phyloP scores from a whole-genome alignment of 345 rosid species.

The Citrus maxima region DNA sequence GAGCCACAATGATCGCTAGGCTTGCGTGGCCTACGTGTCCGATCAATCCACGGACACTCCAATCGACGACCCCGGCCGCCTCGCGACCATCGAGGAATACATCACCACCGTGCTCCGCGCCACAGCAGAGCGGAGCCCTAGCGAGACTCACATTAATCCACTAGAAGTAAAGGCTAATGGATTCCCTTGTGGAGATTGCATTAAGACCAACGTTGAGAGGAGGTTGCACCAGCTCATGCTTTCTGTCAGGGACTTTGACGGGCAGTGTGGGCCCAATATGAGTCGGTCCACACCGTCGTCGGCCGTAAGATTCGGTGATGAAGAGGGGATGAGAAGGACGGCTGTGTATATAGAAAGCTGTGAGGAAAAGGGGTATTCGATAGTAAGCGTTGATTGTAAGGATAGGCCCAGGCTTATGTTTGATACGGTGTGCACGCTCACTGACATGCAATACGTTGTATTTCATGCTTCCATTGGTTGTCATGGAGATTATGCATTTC shows the following conservation, averaged over 20 bases:
- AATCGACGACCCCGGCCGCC: conserved; percentile 55
- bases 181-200: conserved; percentile 40
- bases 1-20: conserved; percentile 73
- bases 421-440: conserved; percentile 67
- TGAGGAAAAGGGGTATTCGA: conserved; percentile 60
- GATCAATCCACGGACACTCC: conserved; percentile 49
- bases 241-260: conserved; percentile 63
- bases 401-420: conserved; percentile 79
- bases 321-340: conserved; percentile 24
- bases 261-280: conserved; percentile 21
- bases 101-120: conserved; percentile 57
- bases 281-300: not conserved
- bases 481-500: conserved; percentile 51
- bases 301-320: not conserved
- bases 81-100: conserved; percentile 57
- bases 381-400: conserved; percentile 56
- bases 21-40: conserved; percentile 61
- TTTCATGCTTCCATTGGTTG: conserved; percentile 65
- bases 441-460: conserved; percentile 76
- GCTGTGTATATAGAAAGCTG: conserved; percentile 56
- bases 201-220: conserved; percentile 48
- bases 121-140: conserved; percentile 19
- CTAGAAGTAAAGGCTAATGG: conserved; percentile 37
- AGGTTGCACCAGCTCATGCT: conserved; percentile 73
- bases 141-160: conserved; percentile 28